Conservation (phyloP, 164 flowering plant species). For the Taxillus chinensis region DNA sequence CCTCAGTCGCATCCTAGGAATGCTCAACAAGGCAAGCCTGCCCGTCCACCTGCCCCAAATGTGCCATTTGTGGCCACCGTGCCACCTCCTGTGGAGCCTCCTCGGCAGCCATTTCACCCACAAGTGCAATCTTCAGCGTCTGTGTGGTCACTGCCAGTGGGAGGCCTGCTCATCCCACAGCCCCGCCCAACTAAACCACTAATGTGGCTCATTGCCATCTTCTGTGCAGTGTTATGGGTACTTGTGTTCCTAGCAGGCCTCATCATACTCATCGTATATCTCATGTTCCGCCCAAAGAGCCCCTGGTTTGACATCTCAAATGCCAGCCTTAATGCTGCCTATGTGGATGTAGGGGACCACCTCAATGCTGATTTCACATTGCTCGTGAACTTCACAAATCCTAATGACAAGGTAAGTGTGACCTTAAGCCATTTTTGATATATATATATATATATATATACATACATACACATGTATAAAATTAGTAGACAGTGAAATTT, state of each 20-base stretch:
- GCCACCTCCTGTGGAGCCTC: neutral
- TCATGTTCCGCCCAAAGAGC: constrained; percentile 48
- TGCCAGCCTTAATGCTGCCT: constrained; percentile 62
- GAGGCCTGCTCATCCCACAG: constrained; percentile 6
- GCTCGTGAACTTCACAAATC: constrained; percentile 67
- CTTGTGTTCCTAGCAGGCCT: constrained; percentile 50
- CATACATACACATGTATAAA: too few relatives aligned
- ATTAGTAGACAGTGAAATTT: too few relatives aligned
- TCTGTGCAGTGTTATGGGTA: constrained; percentile 52
- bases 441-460: too few relatives aligned
- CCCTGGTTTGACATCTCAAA: constrained; percentile 48
- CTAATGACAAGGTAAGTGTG: constrained; percentile 50
- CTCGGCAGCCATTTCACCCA: neutral
- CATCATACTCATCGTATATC: constrained; percentile 54
- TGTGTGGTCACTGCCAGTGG: neutral
- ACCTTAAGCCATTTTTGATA: constrained; percentile 52
- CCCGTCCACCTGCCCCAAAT: constrained; percentile 7
- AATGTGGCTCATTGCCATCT: constrained; percentile 40
- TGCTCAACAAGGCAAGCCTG: too few relatives aligned
- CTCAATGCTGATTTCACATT: constrained; percentile 60
- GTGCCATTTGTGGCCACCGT: neutral
- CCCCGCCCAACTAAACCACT: constrained; percentile 23
- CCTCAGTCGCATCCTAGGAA: too few relatives aligned
- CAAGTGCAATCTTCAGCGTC: neutral
- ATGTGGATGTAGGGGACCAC: constrained; percentile 59